Percentiles rank a stretch among this genome's conserved stretches.
Conservation (phyloP, 495 filamentous ascomycete genomes). For the Penicillium flavigenum region DNA sequence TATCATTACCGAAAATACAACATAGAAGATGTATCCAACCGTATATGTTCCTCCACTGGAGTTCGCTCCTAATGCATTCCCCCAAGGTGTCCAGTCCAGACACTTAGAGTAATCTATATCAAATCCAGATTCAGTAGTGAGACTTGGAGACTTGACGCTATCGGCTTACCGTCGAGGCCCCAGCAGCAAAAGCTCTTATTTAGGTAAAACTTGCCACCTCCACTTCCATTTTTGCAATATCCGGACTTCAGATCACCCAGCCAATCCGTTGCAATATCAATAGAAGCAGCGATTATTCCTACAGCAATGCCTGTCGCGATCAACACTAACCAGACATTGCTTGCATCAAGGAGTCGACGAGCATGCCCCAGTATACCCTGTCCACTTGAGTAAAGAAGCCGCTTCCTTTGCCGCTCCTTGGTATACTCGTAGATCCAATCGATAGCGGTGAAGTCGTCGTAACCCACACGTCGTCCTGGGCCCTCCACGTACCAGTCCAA, state of each 20-base stretch:
- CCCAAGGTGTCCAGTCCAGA: slow-evolving; percentile 82
- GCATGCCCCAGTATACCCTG: slow-evolving; percentile 71
- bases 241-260: slow-evolving; percentile 91
- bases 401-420: slow-evolving; percentile 86
- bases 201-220: slow-evolving; percentile 84
- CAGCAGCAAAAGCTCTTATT: slow-evolving; percentile 90
- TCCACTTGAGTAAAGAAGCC: slow-evolving; percentile 67
- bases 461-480: slow-evolving; percentile 85
- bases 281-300: slow-evolving; percentile 79
- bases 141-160: neutral
- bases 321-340: slow-evolving; percentile 88
- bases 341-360: slow-evolving; percentile 71
- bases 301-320: slow-evolving; percentile 76
- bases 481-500: slow-evolving; percentile 91
- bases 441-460: slow-evolving; percentile 96
- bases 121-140: slow-evolving; percentile 3
- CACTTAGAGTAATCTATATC: slow-evolving; percentile 66
- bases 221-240: slow-evolving; percentile 70
- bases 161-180: slow-evolving; percentile 69
- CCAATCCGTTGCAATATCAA: slow-evolving; percentile 94
- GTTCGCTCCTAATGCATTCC: slow-evolving; percentile 62
- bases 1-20: slow-evolving; percentile 69
- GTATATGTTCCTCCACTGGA: slow-evolving; percentile 70
- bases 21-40: slow-evolving; percentile 82
- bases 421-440: slow-evolving; percentile 99